Evolutionary conservation across 1,284 basidiomycete genomes (phyloP).

Genomic region (Dichomitus squalens): DNA sequence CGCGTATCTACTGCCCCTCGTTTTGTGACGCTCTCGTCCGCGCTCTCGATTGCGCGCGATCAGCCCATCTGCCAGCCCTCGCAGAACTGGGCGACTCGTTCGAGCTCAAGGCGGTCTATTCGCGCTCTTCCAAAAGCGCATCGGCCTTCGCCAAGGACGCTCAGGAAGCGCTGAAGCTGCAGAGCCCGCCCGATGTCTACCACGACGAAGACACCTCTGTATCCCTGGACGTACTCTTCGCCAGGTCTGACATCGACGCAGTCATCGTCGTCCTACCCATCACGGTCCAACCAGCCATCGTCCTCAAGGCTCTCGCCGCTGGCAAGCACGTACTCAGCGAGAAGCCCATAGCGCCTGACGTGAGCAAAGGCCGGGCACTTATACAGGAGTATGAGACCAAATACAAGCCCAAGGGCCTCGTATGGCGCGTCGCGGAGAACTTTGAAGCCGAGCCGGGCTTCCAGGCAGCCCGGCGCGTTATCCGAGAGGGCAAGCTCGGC

Average conservation of each 20-base stretch:
- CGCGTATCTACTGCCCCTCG: neutral
- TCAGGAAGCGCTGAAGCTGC: slow-evolving; percentile 43
- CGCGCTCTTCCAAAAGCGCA: slow-evolving; percentile 70
- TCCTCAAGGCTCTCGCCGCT: slow-evolving; percentile 62
- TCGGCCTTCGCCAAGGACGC: slow-evolving; percentile 51
- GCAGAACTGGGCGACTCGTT: slow-evolving; percentile 49
- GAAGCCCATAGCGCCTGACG: slow-evolving; percentile 82
- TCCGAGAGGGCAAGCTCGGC: slow-evolving; percentile 63
- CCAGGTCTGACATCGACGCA: slow-evolving; percentile 64
- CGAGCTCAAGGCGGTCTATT: slow-evolving; percentile 73
- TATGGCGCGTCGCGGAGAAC: slow-evolving; percentile 90
- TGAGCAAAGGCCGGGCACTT: slow-evolving; percentile 61
- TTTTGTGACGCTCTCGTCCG: neutral
- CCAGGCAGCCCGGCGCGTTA: slow-evolving; percentile 53
- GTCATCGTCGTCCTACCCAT: slow-evolving; percentile 84
- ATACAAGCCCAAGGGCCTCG: slow-evolving; percentile 69
- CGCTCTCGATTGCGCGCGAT: slow-evolving; percentile 14
- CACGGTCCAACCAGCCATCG: slow-evolving; percentile 66
- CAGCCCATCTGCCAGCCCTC: slow-evolving; percentile 78
- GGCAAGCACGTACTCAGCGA: slow-evolving; percentile 88
- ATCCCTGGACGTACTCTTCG: slow-evolving; percentile 68
- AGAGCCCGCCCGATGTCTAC: slow-evolving; percentile 51
- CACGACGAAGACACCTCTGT: slow-evolving; percentile 48
- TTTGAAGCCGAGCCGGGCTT: slow-evolving; percentile 71
- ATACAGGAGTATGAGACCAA: slow-evolving; percentile 66